phyloP scores from a whole-genome alignment of 441 rosid genomes.

The Jatropha podagrica region DNA sequence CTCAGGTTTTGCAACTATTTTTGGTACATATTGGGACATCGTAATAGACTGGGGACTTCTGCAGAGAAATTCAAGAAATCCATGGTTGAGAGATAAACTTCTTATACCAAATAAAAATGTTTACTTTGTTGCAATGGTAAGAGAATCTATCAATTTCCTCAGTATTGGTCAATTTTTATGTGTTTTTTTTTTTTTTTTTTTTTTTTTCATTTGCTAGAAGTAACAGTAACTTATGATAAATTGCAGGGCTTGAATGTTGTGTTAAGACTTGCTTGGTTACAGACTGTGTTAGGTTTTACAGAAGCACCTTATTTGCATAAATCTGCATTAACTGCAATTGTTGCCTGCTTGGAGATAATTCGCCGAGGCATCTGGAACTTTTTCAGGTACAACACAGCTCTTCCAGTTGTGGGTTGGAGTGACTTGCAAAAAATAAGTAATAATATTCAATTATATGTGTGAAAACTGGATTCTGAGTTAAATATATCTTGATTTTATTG shows the following conservation, averaged over 20 bases:
- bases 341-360: constrained; percentile 69
- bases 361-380: constrained; percentile 95
- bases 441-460: neutral
- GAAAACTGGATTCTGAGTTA: neutral
- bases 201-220: neutral
- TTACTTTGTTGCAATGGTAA: constrained; percentile 76
- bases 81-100: constrained; percentile 85
- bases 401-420: neutral
- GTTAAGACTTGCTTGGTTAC: constrained; percentile 88
- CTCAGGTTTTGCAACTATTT: constrained; percentile 52
- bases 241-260: constrained; percentile 67
- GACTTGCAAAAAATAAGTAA: neutral
- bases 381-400: constrained; percentile 52
- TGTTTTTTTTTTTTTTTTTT: neutral
- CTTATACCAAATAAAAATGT: constrained; percentile 49
- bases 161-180: neutral
- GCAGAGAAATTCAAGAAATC: constrained; percentile 50
- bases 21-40: constrained; percentile 68
- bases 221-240: neutral
- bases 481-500: constrained; percentile 10
- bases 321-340: constrained; percentile 53
- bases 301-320: constrained; percentile 53
- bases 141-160: neutral
- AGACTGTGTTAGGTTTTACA: constrained; percentile 60
- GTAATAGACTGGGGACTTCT: constrained; percentile 84